Evolutionary conservation across 1,284 basidiomycete genomes (phyloP).

Genomic region (Porogramme epimiltina): DNA sequence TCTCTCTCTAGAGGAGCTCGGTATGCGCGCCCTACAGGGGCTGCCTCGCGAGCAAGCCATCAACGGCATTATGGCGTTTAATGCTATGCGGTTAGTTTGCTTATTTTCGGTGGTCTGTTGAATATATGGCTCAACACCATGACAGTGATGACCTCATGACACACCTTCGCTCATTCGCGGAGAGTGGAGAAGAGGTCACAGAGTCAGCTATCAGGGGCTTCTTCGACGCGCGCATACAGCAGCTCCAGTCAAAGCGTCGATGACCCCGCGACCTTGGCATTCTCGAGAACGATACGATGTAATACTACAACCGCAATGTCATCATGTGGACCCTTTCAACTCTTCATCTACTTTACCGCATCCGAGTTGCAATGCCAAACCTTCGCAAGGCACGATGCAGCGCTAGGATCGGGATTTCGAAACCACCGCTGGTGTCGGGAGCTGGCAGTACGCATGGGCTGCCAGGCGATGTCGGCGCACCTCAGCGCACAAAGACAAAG

Average conservation of each 20-base stretch:
- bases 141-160: slow-evolving; percentile 68
- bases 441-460: too few species aligned
- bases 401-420: too few species aligned
- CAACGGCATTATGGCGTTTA: slow-evolving; percentile 80
- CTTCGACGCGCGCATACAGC: slow-evolving; percentile 50
- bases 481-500: too few species aligned
- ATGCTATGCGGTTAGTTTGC: slow-evolving; percentile 66
- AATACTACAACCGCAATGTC: too few species aligned
- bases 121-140: background rate
- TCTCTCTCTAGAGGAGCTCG: slow-evolving; percentile 76
- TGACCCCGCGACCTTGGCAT: background rate
- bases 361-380: too few species aligned
- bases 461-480: too few species aligned
- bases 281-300: background rate
- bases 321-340: too few species aligned
- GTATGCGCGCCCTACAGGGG: slow-evolving; percentile 69
- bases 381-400: too few species aligned
- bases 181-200: slow-evolving; percentile 73
- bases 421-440: too few species aligned
- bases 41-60: slow-evolving; percentile 76
- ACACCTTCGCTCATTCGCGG: slow-evolving; percentile 77
- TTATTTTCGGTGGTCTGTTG: background rate
- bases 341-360: too few species aligned
- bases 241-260: slow-evolving; percentile 14
- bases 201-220: slow-evolving; percentile 72